Conservation (phyloP, 495 filamentous ascomycete species). For the Penicillium malachiteum region DNA sequence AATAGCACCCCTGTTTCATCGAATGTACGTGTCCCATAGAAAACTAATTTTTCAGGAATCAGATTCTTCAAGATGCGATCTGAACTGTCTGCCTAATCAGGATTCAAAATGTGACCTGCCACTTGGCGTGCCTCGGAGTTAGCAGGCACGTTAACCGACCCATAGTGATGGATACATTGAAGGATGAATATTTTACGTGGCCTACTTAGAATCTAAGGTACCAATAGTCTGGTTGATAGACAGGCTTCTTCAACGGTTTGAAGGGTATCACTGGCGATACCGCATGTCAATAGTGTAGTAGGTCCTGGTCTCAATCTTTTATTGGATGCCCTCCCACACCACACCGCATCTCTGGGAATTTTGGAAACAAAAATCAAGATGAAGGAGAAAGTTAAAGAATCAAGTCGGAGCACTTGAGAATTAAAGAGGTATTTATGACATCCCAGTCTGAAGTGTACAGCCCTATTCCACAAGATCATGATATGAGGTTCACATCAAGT, state of each 20-base stretch:
- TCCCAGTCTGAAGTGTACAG: not conserved
- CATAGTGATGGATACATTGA: constrained; percentile 11
- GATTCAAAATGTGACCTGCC: not conserved
- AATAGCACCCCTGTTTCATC: not conserved
- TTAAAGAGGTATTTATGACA: no score
- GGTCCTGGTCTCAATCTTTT: constrained; percentile 1
- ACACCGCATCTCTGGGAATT: constrained; percentile 12
- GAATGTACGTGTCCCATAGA: constrained; percentile 2
- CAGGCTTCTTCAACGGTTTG: constrained; percentile 5
- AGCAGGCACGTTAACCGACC: constrained; percentile 21
- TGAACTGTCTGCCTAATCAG: not conserved
- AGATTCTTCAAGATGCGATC: no score
- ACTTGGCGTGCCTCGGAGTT: constrained; percentile 6
- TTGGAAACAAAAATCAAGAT: not conserved
- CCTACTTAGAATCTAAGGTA: not conserved
- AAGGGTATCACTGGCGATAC: not conserved
- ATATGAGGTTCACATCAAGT: not conserved
- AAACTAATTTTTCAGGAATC: not conserved
- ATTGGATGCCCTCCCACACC: constrained; percentile 5
- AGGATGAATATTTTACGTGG: constrained; percentile 1
- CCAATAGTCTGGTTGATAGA: constrained; percentile 3
- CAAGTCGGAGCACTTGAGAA: no score
- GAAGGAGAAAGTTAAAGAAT: not conserved
- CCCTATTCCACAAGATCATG: not conserved
- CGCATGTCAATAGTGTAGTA: not conserved